A percentile compares a stretch with the other conserved stretches of the same genome.
phyloP scores from a whole-genome alignment of 2,329 filamentous ascomycete genomes.

The Zelopaecilomyces penicillatus region DNA sequence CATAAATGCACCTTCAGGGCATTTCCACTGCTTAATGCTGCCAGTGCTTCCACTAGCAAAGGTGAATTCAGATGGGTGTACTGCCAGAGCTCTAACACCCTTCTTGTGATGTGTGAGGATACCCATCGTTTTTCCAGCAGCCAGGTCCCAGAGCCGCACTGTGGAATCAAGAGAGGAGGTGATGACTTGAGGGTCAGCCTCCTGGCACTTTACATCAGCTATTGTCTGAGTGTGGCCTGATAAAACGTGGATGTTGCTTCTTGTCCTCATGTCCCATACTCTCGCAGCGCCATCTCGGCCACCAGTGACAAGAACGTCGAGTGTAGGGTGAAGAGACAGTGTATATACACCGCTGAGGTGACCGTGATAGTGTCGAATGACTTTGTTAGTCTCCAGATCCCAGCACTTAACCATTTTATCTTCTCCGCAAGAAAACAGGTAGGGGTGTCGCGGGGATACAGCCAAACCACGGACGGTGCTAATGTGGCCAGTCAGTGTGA shows the following conservation, averaged over 20 bases:
- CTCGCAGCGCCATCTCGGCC: conserved; percentile 89
- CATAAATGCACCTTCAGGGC: conserved; percentile 96
- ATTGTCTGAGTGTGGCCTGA: conserved; percentile 87
- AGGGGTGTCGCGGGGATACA: conserved; percentile 87
- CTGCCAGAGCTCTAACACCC: conserved; percentile 74
- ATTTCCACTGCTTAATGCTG: conserved; percentile 99
- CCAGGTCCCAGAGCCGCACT: conserved; percentile 88
- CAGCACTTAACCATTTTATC: conserved; percentile 99
- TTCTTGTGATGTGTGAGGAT: conserved; percentile 98
- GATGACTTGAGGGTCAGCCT: conserved; percentile 93
- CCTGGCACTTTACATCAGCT: conserved; percentile 82
- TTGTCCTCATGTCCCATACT: conserved; percentile 97
- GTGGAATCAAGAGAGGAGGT: conserved; percentile 87
- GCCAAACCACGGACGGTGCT: conserved; percentile 87
- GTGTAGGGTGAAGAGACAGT: conserved; percentile 81
- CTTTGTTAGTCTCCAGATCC: conserved; percentile 99
- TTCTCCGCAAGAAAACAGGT: conserved; percentile 94
- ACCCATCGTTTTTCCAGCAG: conserved; percentile 91
- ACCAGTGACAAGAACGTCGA: conserved; percentile 91
- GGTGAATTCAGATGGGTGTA: conserved; percentile 89
- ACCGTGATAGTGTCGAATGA: conserved; percentile 95
- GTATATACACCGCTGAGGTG: conserved; percentile 95
- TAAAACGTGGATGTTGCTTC: conserved; percentile 91
- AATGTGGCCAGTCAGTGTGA: conserved; percentile 91
- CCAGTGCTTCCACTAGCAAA: conserved; percentile 88